Percentiles rank a stretch among this genome's conserved stretches.
These are phyloP conservation scores for Sparassis latifolia DNA, from an alignment of 1,284 basidiomycete genomes.

Conservation along the genomic window DNA sequence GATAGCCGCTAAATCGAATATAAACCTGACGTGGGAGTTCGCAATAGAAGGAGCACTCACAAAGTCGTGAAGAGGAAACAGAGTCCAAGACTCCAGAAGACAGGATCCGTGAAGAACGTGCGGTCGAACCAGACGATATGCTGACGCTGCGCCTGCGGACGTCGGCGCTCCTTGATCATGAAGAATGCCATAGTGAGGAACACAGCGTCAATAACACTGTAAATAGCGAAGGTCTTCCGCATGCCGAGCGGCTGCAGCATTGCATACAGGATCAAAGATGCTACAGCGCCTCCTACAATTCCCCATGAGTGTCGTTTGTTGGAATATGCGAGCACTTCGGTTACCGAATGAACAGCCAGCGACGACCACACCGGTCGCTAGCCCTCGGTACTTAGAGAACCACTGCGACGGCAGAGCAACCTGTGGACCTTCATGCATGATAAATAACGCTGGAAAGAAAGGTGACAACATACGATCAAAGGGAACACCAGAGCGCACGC, in stretches of 20 bases:
- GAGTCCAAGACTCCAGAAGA: slow-evolving; percentile 21
- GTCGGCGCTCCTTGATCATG: slow-evolving; percentile 18
- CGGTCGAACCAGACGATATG: slow-evolving; percentile 20
- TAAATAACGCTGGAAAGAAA: background rate
- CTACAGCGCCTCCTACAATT: slow-evolving; percentile 16
- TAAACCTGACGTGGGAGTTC: too few species aligned
- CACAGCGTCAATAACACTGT: slow-evolving; percentile 18
- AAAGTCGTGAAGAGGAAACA: slow-evolving; percentile 20
- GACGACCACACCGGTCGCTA: slow-evolving; percentile 13
- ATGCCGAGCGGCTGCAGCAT: slow-evolving; percentile 16
- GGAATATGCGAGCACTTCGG: background rate
- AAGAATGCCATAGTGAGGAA: slow-evolving; percentile 13
- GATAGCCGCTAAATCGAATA: slow-evolving; percentile 14
- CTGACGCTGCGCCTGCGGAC: slow-evolving; percentile 4
- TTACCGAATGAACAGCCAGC: slow-evolving; percentile 12
- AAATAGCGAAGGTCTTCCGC: slow-evolving; percentile 16
- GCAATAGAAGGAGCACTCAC: slow-evolving; percentile 6
- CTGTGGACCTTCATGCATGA: background rate
- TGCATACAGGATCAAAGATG: slow-evolving; percentile 14
- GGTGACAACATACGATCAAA: slow-evolving; percentile 7
- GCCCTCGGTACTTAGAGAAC: slow-evolving; percentile 13
- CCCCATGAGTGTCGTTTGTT: background rate
- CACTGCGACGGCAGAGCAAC: slow-evolving; percentile 14
- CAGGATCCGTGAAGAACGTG: slow-evolving; percentile 19
- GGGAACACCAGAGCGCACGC: slow-evolving; percentile 12